Conservation (phyloP, 352 stramenopile species). For the Phytophthora aleatoria region DNA sequence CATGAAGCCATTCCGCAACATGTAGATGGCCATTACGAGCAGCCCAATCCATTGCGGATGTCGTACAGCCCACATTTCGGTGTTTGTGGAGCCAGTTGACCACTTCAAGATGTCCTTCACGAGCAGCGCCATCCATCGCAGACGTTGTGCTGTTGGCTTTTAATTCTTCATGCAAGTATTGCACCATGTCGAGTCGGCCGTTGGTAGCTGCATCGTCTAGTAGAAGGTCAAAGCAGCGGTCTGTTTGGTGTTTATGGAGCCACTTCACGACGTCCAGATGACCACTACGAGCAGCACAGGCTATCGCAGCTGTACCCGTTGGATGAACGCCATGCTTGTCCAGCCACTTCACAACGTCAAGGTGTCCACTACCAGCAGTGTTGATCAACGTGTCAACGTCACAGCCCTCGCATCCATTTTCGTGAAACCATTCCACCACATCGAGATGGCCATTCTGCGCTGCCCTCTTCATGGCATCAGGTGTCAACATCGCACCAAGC, state of each 20-base stretch:
- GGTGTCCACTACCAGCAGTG: conserved; percentile 19
- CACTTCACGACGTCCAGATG: conserved; percentile 30
- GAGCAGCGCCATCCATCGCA: conserved; percentile 27
- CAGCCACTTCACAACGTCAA: conserved; percentile 29
- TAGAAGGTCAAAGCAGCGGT: conserved; percentile 1
- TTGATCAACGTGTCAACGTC: conserved; percentile 16
- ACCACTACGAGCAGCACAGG: conserved; percentile 22
- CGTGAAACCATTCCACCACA: conserved; percentile 29
- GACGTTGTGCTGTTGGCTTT: conserved; percentile 6
- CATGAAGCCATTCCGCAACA: conserved; percentile 18
- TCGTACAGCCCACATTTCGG: conserved; percentile 25
- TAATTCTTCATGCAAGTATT: conserved; percentile 18
- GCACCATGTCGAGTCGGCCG: conserved; percentile 14
- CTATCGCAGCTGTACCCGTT: conserved; percentile 12
- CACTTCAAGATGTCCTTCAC: conserved; percentile 21
- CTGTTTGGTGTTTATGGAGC: conserved; percentile 15
- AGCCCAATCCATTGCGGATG: conserved; percentile 27
- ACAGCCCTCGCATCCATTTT: conserved; percentile 23
- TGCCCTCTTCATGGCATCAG: conserved; percentile 23
- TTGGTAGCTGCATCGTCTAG: conserved; percentile 25
- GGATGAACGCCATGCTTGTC: conserved; percentile 14
- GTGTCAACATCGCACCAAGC: conserved; percentile 1
- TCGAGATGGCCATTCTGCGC: conserved; percentile 28
- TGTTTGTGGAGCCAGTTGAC: conserved; percentile 34
- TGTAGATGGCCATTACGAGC: conserved; percentile 19